phyloP scores from a whole-genome alignment of 768 basidiomycete genomes.

The Lactifluus piperatus region DNA sequence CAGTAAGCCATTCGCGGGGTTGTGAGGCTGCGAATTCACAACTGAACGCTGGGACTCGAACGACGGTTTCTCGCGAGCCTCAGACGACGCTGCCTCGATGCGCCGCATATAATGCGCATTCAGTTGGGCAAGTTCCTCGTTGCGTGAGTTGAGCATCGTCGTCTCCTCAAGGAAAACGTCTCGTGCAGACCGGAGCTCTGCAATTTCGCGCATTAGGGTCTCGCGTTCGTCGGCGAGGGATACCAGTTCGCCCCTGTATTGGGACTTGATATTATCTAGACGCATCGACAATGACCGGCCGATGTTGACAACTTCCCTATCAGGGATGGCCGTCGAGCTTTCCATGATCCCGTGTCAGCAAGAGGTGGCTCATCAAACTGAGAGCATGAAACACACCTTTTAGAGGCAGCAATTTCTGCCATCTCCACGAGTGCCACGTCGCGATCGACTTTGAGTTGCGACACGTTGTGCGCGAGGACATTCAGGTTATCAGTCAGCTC shows the following conservation, averaged over 20 bases:
- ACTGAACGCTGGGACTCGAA: constrained; percentile 4
- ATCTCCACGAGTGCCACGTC: constrained; percentile 91
- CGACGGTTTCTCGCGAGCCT: constrained; percentile 2
- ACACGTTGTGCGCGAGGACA: constrained; percentile 76
- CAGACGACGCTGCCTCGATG: constrained; percentile 40
- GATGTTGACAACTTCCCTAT: constrained; percentile 26
- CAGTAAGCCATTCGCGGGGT: constrained; percentile 13
- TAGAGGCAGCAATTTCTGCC: constrained; percentile 74
- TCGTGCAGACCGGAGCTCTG: constrained; percentile 76
- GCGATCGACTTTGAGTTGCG: constrained; percentile 79
- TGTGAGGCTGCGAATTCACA: neutral
- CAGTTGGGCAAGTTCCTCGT: constrained; percentile 87
- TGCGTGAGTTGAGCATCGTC: constrained; percentile 79
- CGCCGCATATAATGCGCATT: constrained; percentile 76
- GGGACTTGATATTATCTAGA: constrained; percentile 77
- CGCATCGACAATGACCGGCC: constrained; percentile 72
- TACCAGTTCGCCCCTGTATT: constrained; percentile 81
- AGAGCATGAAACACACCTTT: constrained; percentile 43
- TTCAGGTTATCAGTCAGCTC: constrained; percentile 71
- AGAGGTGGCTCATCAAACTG: neutral
- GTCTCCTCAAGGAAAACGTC: constrained; percentile 90
- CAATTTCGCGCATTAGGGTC: constrained; percentile 66
- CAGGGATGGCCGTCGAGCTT: constrained; percentile 19
- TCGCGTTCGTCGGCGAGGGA: constrained; percentile 81
- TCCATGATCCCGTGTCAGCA: neutral